Base-by-base conservation (phyloP, 768 basidiomycete species). In the Rhodosporidiobolus odoratus region DNA sequence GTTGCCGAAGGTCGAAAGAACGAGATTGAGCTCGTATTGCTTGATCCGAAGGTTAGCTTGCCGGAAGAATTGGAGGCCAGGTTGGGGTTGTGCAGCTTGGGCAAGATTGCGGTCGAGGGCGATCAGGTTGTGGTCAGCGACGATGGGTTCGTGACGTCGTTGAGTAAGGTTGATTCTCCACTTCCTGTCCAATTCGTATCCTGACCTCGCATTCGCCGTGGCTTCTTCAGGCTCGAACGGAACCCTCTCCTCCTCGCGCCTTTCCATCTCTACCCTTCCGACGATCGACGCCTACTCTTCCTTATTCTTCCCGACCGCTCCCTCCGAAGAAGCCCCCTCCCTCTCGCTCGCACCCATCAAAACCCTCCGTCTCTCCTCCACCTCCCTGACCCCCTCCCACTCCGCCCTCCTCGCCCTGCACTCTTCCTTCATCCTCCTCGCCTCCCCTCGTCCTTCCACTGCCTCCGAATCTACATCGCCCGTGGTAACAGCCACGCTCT, bases 81-180 rank as follows among this genome's bases (percentile, higher is more conserved):
- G 17, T 5, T 43, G 15, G 69, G 68, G 4, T 58, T 68, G 2
- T 27, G 68, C 30, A 71, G 73, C 41, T 41, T 74, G 9, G 73
- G 73, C 16, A 64, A 30, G 30, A 50, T 71, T 10, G 43, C 23
- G 4, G 69, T 74, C 4, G 53, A 56, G 19, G 73, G 69, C 2
- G 41, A 60, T 34, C 47, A 74, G 64, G 73, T 71, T 1, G 73
- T 71, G 13, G 66, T 71, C 13, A 74, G 73, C 60, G 69, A 74
- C 21, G 69, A 71, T 9, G 73, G 73, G 3, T 71, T 65, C 27
- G 66, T 74, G 6, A 68, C 73, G 16, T 37, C 62, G 1, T 66
- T 74, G 15, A 45, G 66, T 69, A n/a, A 9, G 68, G 43, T n/a
- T n/a, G n/a, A n/a, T 64, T 4, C 16, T 19, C 16, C 30, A 4